phyloP scores from a whole-genome alignment of 1,284 basidiomycete genomes.

The Schizophyllum commune region DNA sequence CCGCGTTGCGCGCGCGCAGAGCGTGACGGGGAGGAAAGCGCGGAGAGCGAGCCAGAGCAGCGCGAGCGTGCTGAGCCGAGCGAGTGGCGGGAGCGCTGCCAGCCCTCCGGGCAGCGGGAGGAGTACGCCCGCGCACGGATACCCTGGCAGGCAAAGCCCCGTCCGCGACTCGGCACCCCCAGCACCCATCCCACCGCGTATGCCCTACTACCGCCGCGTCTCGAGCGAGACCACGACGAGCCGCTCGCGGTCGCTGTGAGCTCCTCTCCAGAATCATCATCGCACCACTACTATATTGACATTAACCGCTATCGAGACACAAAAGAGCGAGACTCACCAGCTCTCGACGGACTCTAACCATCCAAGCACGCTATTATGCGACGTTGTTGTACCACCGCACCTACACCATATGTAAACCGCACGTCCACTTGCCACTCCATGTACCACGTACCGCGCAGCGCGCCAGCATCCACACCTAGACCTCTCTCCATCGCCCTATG shows the following conservation, averaged over 20 bases:
- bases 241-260: not conserved
- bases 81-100: not conserved
- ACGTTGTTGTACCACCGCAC: not conserved
- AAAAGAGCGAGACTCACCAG: constrained; percentile 4
- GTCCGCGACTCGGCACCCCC: not conserved
- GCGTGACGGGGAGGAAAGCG: constrained; percentile 33
- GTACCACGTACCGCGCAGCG: not conserved
- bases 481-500: not conserved
- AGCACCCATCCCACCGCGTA: not conserved
- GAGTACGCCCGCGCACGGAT: not conserved
- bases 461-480: not conserved
- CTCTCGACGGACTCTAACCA: constrained; percentile 8
- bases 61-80: not conserved
- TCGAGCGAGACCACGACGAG: not conserved
- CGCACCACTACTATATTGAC: constrained; percentile 8
- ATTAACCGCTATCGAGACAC: constrained; percentile 6
- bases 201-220: not conserved
- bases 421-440: not conserved
- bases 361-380: not conserved
- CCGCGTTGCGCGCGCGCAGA: constrained; percentile 7
- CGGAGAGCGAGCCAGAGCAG: constrained; percentile 34
- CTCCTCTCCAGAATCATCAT: no score
- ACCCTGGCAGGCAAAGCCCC: not conserved
- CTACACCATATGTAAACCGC: not conserved
- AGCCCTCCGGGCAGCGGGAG: not conserved